These are phyloP conservation scores for Saccharomycodes ludwigii DNA, from an alignment of 805 yeast genomes.

Conservation along the genomic window DNA sequence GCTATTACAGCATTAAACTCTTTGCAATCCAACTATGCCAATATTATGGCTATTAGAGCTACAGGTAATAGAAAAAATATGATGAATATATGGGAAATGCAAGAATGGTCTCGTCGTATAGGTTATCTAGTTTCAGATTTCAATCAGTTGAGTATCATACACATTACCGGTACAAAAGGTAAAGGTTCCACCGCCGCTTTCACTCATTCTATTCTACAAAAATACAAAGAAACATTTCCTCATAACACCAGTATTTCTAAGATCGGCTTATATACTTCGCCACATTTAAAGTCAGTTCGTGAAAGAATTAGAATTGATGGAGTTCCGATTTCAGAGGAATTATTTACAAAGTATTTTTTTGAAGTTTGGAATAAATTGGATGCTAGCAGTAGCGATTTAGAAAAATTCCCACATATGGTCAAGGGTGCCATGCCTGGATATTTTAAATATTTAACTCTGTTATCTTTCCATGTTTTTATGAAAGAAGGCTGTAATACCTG, in stretches of 20 bases:
- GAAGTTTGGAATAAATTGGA: constrained; percentile 85
- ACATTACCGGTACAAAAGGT: constrained; percentile 96
- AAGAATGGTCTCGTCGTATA: constrained; percentile 61
- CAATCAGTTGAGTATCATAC: constrained; percentile 66
- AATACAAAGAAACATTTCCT: constrained; percentile 33
- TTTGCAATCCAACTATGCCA: constrained; percentile 82
- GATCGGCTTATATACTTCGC: constrained; percentile 91
- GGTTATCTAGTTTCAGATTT: constrained; percentile 60
- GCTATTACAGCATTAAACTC: constrained; percentile 79
- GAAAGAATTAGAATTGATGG: constrained; percentile 88
- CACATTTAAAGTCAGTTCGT: constrained; percentile 85
- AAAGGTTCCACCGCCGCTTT: constrained; percentile 98
- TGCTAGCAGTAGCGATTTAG: constrained; percentile 39
- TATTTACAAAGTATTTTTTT: constrained; percentile 81
- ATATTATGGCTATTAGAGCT: constrained; percentile 69
- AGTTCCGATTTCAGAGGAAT: constrained; percentile 63
- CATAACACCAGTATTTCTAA: constrained; percentile 32
- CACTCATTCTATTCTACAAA: constrained; percentile 63
- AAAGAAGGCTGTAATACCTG: constrained; percentile 89
- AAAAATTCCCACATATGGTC: constrained; percentile 60
- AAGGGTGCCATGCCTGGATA: constrained; percentile 77
- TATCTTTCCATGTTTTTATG: constrained; percentile 84
- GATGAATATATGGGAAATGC: constrained; percentile 73
- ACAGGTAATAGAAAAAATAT: constrained; percentile 55
- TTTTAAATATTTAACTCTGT: constrained; percentile 77